A percentile compares a stretch with the other conserved stretches of the same genome.
These are phyloP conservation scores for Phytophthora citricola DNA, from an alignment of 352 stramenopile genomes.

Conservation along the genomic window DNA sequence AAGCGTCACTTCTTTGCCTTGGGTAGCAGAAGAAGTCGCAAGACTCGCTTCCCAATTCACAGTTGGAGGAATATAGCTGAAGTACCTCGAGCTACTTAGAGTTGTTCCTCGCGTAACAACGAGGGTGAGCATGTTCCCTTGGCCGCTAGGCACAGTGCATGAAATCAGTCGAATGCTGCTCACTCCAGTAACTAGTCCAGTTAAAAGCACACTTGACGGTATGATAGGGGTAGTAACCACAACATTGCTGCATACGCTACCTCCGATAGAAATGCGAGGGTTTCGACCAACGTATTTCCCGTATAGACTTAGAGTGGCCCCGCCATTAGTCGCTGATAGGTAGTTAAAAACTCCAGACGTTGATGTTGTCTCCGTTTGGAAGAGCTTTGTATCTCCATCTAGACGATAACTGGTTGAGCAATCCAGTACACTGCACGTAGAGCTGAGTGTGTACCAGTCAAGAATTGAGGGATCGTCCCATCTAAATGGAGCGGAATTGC, in stretches of 20 bases:
- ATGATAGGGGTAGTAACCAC: conserved; percentile 29
- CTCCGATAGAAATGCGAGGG: conserved; percentile 43
- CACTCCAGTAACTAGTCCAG: conserved; percentile 28
- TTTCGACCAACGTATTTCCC: conserved; percentile 62
- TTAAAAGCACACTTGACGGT: conserved; percentile 30
- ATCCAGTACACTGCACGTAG: conserved; percentile 45
- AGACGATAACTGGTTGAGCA: conserved; percentile 60
- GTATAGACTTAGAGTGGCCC: conserved; percentile 55
- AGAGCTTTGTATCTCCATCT: conserved; percentile 53
- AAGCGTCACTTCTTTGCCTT: conserved; percentile 50
- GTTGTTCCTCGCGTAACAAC: conserved; percentile 43
- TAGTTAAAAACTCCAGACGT: conserved; percentile 39
- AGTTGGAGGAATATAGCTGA: conserved; percentile 59
- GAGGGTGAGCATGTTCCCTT: conserved; percentile 51
- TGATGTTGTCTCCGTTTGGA: conserved; percentile 34
- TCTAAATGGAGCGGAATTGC: conserved; percentile 62
- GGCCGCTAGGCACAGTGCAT: conserved; percentile 52
- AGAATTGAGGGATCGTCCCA: conserved; percentile 66
- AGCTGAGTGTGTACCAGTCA: conserved; percentile 60
- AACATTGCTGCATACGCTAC: conserved; percentile 39
- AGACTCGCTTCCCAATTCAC: conserved; percentile 47
- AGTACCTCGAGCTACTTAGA: conserved; percentile 47
- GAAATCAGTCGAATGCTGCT: conserved; percentile 47
- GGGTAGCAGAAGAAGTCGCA: conserved; percentile 42
- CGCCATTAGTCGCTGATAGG: conserved; percentile 48